Percentiles rank a stretch among this genome's conserved stretches.
These are phyloP conservation scores for Tetrahymena elliotti DNA, from an alignment of 73 alveolate species.

Conservation along the genomic window DNA sequence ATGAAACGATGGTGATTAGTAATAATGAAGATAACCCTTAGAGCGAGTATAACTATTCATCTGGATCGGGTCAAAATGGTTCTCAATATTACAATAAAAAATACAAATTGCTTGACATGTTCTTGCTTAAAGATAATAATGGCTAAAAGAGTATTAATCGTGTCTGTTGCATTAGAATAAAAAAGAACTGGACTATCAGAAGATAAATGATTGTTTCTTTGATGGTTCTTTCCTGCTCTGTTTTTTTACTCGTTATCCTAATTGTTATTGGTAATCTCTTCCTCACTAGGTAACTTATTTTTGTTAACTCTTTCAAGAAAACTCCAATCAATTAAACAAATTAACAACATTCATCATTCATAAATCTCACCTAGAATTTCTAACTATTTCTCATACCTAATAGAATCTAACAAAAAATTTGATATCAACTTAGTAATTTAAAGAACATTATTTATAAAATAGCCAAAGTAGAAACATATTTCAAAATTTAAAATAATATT, in stretches of 20 bases:
- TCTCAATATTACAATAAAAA: background rate
- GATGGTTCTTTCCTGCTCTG: background rate
- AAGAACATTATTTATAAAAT: too few relatives aligned
- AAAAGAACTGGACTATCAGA: background rate
- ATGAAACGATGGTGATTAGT: background rate
- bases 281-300: background rate
- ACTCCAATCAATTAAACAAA: background rate
- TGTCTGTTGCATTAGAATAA: background rate
- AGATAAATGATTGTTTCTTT: background rate
- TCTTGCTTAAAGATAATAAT: background rate
- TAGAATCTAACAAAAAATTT: too few relatives aligned
- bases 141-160: background rate
- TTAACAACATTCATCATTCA: background rate
- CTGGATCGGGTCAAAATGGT: background rate
- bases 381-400: too few relatives aligned
- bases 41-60: background rate
- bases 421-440: too few relatives aligned
- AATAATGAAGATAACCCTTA: background rate
- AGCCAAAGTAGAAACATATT: too few relatives aligned
- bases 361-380: background rate
- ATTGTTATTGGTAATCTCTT: background rate
- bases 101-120: background rate
- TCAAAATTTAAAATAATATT: too few relatives aligned
- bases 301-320: too few relatives aligned
- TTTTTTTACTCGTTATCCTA: background rate